phyloP scores from a whole-genome alignment of 2,329 filamentous ascomycete species.

The Phialophora tarda region DNA sequence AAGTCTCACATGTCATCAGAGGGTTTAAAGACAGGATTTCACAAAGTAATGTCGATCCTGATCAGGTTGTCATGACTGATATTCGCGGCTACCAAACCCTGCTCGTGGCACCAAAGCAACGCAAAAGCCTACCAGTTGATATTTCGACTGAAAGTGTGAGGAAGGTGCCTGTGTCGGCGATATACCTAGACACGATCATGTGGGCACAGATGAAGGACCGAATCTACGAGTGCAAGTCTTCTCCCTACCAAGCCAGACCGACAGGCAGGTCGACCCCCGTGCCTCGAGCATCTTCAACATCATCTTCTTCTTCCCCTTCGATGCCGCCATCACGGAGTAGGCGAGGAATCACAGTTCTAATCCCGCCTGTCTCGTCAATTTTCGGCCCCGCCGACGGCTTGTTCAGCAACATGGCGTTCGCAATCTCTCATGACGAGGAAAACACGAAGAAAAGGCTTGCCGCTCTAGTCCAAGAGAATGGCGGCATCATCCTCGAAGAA shows the following conservation, averaged over 20 bases:
- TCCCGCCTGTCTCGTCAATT: slow-evolving; percentile 21
- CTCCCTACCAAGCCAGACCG: slow-evolving; percentile 34
- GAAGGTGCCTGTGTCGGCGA: slow-evolving; percentile 51
- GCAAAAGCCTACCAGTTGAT: slow-evolving; percentile 49
- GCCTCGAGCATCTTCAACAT: slow-evolving; percentile 43
- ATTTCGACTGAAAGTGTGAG: slow-evolving; percentile 43
- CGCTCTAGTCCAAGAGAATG: slow-evolving; percentile 69
- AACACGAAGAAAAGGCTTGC: slow-evolving; percentile 64
- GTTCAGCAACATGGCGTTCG: slow-evolving; percentile 85
- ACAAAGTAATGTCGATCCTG: slow-evolving; percentile 34
- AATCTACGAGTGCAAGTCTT: slow-evolving; percentile 42
- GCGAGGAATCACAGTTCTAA: slow-evolving; percentile 22
- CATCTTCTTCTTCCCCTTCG: slow-evolving; percentile 47
- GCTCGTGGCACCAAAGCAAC: slow-evolving; percentile 50
- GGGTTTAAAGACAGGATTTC: slow-evolving; percentile 49
- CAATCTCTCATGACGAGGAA: slow-evolving; percentile 73
- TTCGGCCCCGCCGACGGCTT: slow-evolving; percentile 49
- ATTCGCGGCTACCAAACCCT: slow-evolving; percentile 52
- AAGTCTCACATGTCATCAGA: slow-evolving; percentile 51
- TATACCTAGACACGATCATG: slow-evolving; percentile 55
- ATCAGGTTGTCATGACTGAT: slow-evolving; percentile 45
- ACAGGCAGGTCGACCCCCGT: slow-evolving; percentile 47
- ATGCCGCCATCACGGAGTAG: slow-evolving; percentile 54
- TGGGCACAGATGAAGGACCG: slow-evolving; percentile 55
- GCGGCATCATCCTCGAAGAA: slow-evolving; percentile 71